A percentile compares a stretch with the other conserved stretches of the same genome.
Conservation (phyloP, 768 basidiomycete genomes). For the Mycena indigotica region DNA sequence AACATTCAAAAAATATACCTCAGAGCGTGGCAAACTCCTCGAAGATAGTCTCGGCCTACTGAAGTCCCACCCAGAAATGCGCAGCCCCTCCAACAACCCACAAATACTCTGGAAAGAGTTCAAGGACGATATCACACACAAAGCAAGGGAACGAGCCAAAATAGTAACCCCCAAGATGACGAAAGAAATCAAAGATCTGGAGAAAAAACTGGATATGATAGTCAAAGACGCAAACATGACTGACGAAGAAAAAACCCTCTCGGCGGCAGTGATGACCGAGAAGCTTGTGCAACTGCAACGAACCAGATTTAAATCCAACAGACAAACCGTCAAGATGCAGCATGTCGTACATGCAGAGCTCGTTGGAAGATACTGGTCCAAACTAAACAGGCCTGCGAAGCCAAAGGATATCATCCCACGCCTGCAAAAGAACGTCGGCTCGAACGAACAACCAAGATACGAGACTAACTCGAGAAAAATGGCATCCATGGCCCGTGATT, state of each 20-base stretch:
- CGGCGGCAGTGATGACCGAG: background rate
- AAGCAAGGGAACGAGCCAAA: background rate
- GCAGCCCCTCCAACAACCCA: background rate
- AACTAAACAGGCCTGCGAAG: too few species aligned
- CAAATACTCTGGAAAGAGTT: background rate
- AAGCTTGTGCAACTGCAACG: background rate
- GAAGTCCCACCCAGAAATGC: background rate
- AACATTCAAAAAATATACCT: background rate
- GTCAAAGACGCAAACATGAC: background rate
- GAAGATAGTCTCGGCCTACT: background rate
- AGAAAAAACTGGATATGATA: background rate
- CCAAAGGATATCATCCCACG: too few species aligned
- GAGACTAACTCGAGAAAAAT: too few species aligned
- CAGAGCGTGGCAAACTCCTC: background rate
- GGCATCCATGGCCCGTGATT: too few species aligned
- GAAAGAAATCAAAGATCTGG: background rate
- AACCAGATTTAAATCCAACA: background rate
- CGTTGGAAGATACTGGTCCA: constrained; percentile 4
- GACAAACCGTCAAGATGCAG: background rate
- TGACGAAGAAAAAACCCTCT: background rate
- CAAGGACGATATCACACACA: background rate
- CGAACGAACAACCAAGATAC: too few species aligned
- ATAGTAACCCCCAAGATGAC: background rate
- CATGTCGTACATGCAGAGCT: background rate
- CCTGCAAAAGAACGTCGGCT: too few species aligned